These are phyloP conservation scores for Cymbopogon flexuosus DNA, from an alignment of 202 grass and related monocot species.

Conservation along the genomic window DNA sequence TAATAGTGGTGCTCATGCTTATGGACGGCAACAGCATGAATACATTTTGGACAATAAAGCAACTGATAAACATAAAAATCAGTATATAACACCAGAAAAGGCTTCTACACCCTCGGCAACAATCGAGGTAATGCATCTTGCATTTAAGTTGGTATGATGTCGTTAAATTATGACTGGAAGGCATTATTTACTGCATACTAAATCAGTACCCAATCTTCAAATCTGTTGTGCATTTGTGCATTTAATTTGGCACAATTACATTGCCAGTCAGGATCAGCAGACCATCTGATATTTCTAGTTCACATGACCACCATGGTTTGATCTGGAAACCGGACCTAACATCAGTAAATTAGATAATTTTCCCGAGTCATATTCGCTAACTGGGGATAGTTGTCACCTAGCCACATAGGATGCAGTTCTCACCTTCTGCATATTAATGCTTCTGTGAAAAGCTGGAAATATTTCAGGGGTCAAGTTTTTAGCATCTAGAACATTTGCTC, in stretches of 20 bases:
- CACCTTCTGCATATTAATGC: neutral
- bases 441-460: neutral
- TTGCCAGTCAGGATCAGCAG: neutral
- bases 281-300: constrained; percentile 17
- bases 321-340: neutral
- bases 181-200: neutral
- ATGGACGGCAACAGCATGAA: constrained; percentile 55
- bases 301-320: neutral
- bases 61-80: constrained; percentile 46
- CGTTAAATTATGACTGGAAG: neutral
- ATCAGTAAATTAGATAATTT: neutral
- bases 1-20: constrained; percentile 45
- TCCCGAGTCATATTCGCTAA: neutral
- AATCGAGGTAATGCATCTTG: constrained; percentile 58
- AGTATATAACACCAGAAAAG: constrained; percentile 41
- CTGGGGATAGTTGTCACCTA: neutral
- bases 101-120: constrained; percentile 40
- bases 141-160: neutral
- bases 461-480: neutral
- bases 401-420: neutral
- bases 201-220: neutral
- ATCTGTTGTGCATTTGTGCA: neutral
- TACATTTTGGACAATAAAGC: constrained; percentile 40
- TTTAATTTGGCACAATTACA: constrained; percentile 5
- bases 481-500: neutral